Evolutionary conservation across 1,284 basidiomycete species (phyloP).

Genomic region (Ustilago cynodontis): DNA sequence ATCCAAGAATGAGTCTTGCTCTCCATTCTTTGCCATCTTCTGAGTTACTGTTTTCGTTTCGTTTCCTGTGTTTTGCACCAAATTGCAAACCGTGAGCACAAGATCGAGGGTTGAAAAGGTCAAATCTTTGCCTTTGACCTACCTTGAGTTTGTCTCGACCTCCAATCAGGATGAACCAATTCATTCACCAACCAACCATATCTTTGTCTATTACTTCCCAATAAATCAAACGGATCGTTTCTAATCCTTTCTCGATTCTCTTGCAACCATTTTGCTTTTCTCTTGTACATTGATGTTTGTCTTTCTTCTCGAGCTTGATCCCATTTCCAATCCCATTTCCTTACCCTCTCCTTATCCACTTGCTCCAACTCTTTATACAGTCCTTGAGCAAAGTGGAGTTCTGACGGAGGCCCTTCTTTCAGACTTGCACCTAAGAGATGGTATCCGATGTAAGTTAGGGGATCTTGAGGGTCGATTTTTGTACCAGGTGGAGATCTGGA

Average conservation of each 20-base stretch:
- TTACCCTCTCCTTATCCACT: conserved; percentile 16
- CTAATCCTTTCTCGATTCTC: conserved; percentile 30
- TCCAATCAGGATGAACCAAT: conserved; percentile 20
- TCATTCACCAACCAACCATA: conserved; percentile 21
- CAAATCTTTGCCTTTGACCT: not conserved
- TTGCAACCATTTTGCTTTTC: conserved; percentile 36
- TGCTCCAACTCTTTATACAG: conserved; percentile 21
- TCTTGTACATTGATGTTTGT: conserved; percentile 39
- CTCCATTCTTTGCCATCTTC: too few species aligned
- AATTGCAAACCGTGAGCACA: too few species aligned
- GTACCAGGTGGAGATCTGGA: not conserved
- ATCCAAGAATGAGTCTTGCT: too few species aligned
- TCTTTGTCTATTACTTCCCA: conserved; percentile 24
- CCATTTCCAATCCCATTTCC: conserved; percentile 38
- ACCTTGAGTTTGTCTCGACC: too few species aligned
- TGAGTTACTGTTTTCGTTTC: too few species aligned
- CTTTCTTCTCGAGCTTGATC: conserved; percentile 31
- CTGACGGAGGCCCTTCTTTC: conserved; percentile 21
- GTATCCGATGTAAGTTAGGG: conserved; percentile 20
- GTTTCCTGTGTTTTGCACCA: too few species aligned
- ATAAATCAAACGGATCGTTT: conserved; percentile 47
- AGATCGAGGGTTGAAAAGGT: not conserved
- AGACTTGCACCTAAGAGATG: conserved; percentile 22
- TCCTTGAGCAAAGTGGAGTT: conserved; percentile 28
- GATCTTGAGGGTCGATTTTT: conserved; percentile 14